Evolutionary conservation across 2,329 filamentous ascomycete genomes (phyloP), one percentile per base, ranked within the genome.

Genomic region (Hypomyces rosellus): DNA sequence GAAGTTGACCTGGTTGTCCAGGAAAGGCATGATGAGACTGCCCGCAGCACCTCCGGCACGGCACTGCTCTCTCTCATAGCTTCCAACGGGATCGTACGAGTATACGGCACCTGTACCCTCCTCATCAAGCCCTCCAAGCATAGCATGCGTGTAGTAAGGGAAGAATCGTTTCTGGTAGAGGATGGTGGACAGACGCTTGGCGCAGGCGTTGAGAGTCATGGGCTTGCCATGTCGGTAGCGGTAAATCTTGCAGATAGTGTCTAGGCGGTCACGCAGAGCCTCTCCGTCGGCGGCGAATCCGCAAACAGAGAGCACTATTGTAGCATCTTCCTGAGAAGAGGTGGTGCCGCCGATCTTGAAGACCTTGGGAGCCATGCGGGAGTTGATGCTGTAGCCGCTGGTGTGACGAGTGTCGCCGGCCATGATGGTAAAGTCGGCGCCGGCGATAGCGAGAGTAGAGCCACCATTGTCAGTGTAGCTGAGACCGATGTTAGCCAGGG

Each of bases 1-100:
- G 78, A 92, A 92, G 75, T 97, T 97, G 76, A 99, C 93, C 74
- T 99, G 95, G 70, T 99, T 99, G 71, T 99, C 93, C 65, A 99
- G 74, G 78, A 99, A 99, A 1, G 93, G 93, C 88, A 96, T 99
- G 72, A 99, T 99, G 70, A 99, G 74, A 64, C 88, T 93, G 48
- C 89, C 86, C 16, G 91, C 91, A 13, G 93, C 91, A 62, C 93
- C 93, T 39, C 89, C 93, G 34, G 93, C 91, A 58, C 92, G 84
- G 74, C 91, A 96, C 74, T 95, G 89, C 74, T 99, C 93, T 58
- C 93, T 79, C 78, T 99, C 93, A 73, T 97, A 99, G 68, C 89
- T 95, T 60, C 93, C 93, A 39, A 99, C 93, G 1, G 93, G 93
- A 67, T 99, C 93, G 74, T 99, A 99, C 57, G 88, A 93, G 78